Percentiles rank a stretch among this genome's conserved stretches.
Conservation (phyloP, 208 protist genomes). For the Acanthamoeba triangularis region DNA sequence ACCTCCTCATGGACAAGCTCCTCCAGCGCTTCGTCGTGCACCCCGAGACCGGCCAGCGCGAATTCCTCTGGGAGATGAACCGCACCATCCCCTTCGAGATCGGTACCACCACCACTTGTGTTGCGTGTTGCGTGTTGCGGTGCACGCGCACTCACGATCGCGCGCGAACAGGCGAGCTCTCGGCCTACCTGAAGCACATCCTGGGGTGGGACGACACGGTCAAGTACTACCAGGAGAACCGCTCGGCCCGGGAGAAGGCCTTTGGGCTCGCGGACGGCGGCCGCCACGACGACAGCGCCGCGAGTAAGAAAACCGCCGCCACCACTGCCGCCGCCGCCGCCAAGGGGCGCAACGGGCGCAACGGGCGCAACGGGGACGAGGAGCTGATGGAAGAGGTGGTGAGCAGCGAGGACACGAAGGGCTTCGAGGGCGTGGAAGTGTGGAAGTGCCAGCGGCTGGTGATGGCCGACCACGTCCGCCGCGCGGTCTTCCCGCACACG, state of each 20-base stretch:
- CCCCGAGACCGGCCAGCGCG: conserved; percentile 18
- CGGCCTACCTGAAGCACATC: conserved; percentile 23
- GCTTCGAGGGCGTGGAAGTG: conserved; percentile 23
- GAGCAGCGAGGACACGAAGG: not conserved
- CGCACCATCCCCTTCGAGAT: conserved; percentile 36
- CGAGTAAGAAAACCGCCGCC: too few species aligned
- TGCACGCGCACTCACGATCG: too few species aligned
- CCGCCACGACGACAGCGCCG: too few species aligned
- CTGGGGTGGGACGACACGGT: conserved; percentile 29
- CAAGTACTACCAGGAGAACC: conserved; percentile 3
- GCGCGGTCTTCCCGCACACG: not conserved
- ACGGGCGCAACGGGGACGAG: not conserved
- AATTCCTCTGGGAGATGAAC: conserved; percentile 22
- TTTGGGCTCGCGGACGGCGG: not conserved
- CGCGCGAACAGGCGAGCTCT: not conserved
- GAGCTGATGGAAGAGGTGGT: conserved; percentile 10
- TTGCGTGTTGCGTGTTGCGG: too few species aligned
- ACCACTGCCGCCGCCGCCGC: too few species aligned
- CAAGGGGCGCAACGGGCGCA: not conserved
- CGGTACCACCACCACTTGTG: not conserved
- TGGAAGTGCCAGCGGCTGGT: conserved; percentile 41
- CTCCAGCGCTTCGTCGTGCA: not conserved
- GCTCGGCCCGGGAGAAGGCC: not conserved
- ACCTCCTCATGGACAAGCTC: conserved; percentile 59
- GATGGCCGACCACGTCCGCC: not conserved